A percentile compares a stretch with the other conserved stretches of the same genome.
Conservation (phyloP, 2,329 filamentous ascomycete genomes). For the Davidsoniella eucalypti region DNA sequence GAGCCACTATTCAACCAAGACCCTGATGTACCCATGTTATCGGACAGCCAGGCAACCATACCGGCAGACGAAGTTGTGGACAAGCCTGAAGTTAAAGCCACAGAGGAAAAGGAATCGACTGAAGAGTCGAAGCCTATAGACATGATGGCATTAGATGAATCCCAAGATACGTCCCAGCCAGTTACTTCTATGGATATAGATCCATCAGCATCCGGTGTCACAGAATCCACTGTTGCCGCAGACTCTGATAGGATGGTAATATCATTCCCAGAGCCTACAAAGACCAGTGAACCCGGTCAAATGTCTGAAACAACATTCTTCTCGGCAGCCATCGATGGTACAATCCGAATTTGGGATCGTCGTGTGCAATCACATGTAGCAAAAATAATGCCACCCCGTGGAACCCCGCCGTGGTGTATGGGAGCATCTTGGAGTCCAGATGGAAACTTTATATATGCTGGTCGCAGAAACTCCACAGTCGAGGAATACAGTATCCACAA, state of each 20-base stretch:
- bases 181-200: constrained; percentile 2
- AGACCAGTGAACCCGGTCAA: constrained; percentile 36
- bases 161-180: neutral
- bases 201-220: neutral
- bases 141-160: neutral
- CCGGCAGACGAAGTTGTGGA: neutral
- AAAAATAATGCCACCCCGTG: constrained; percentile 54
- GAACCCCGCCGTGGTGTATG: constrained; percentile 92
- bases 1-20: neutral
- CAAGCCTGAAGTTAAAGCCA: neutral
- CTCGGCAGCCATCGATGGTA: constrained; percentile 74
- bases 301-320: constrained; percentile 69
- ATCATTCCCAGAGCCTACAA: constrained; percentile 18
- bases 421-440: constrained; percentile 92
- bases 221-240: too few relatives aligned
- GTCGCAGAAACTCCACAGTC: constrained; percentile 77
- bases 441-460: constrained; percentile 88
- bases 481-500: constrained; percentile 88
- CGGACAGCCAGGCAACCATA: neutral
- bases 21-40: too few relatives aligned
- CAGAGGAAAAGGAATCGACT: neutral
- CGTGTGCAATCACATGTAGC: constrained; percentile 63
- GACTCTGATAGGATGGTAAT: constrained; percentile 1
- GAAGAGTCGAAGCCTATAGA: neutral
- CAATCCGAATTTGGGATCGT: constrained; percentile 83